Conservation (phyloP, 352 stramenopile genomes). For the Lagenidium sp. region DNA sequence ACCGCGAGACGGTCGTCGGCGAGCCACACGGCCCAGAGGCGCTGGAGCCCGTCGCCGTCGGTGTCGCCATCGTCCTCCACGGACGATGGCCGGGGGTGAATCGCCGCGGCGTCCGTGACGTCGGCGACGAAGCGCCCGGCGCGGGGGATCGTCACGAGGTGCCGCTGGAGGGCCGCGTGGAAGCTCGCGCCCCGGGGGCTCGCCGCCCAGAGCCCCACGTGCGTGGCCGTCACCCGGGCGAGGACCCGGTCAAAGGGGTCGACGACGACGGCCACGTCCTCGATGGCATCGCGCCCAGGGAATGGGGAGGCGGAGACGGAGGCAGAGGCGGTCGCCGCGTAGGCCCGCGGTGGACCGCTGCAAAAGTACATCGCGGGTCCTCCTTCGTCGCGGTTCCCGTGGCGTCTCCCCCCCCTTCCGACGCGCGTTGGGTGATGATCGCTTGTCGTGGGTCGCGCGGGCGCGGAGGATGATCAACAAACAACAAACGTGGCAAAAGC, state of each 20-base stretch:
- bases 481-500: no score
- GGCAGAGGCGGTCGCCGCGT: slow-evolving; percentile 16
- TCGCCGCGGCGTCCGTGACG: background rate
- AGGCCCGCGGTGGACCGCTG: slow-evolving; percentile 55
- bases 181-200: slow-evolving; percentile 12
- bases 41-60: slow-evolving; percentile 15
- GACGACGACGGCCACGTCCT: slow-evolving; percentile 44
- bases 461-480: no score
- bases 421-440: no score
- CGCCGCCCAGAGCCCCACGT: slow-evolving; percentile 40
- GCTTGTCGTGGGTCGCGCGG: no score
- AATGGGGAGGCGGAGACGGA: background rate
- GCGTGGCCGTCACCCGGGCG: slow-evolving; percentile 34
- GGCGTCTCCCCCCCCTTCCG: no score
- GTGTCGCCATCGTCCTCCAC: slow-evolving; percentile 12
- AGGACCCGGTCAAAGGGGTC: slow-evolving; percentile 43
- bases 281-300: slow-evolving; percentile 10
- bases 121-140: slow-evolving; percentile 13
- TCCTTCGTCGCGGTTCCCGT: no score
- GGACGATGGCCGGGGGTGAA: background rate
- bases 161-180: slow-evolving; percentile 21
- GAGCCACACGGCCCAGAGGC: slow-evolving; percentile 45
- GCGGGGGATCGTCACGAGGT: slow-evolving; percentile 26
- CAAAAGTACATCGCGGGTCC: slow-evolving; percentile 58
- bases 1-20: slow-evolving; percentile 46